Percentiles rank a stretch among this genome's conserved stretches.
phyloP scores from a whole-genome alignment of 2,329 filamentous ascomycete species.

The Fusarium floridanum region DNA sequence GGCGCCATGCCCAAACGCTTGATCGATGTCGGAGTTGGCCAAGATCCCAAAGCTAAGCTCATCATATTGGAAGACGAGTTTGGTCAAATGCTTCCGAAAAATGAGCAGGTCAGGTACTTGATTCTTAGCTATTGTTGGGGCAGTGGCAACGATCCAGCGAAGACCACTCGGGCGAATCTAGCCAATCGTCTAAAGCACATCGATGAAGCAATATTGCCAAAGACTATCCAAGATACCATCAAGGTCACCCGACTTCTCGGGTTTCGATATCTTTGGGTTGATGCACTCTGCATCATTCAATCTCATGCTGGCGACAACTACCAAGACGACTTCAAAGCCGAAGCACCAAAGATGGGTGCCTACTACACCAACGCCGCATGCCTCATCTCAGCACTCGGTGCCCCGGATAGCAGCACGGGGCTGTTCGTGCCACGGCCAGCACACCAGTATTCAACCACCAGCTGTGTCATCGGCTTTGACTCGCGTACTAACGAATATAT shows the following conservation, averaged over 20 bases:
- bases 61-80: neutral
- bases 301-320: neutral
- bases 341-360: conserved; percentile 9
- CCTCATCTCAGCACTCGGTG: conserved; percentile 1
- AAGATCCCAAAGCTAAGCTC: neutral
- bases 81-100: neutral
- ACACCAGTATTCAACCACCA: neutral
- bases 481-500: neutral
- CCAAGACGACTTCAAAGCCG: neutral
- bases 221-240: conserved; percentile 4
- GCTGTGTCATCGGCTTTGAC: neutral
- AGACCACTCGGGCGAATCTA: neutral
- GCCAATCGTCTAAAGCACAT: neutral
- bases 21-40: neutral
- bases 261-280: conserved; percentile 10
- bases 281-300: conserved; percentile 11
- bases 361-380: conserved; percentile 15
- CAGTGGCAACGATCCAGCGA: neutral
- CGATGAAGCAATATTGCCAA: neutral
- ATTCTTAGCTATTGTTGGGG: conserved; percentile 11
- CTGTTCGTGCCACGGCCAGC: neutral
- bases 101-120: neutral
- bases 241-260: neutral
- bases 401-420: conserved; percentile 6
- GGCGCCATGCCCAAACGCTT: neutral